Base-by-base conservation (phyloP, 2,329 filamentous ascomycete genomes). In the Zalaria obscura region DNA sequence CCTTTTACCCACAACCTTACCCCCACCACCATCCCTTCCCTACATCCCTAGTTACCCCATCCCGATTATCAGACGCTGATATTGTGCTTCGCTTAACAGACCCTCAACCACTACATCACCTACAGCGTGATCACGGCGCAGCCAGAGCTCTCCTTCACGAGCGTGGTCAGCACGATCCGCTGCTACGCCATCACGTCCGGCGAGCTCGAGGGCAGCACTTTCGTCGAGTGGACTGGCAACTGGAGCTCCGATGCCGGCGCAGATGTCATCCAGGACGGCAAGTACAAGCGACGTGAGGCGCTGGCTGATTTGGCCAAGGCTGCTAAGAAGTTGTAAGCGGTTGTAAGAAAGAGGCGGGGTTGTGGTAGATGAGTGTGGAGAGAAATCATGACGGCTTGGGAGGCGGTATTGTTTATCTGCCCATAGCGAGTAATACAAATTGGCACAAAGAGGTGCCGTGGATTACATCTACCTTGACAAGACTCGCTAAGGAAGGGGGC, bases 271-370 rank as follows among this genome's bases (percentile, higher is more conserved):
- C 74, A 80, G 60, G 80, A 84, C 55, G 80, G 78, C 53, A 81
- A 80, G 66, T 84, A 78, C 71, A 84, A 84, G 72, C 78, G 80
- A 47, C 76, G 76, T 40, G 80, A 83, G 57, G 79, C 78, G 39
- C 68, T 84, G 32, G 73, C 75, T 38, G 79, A 81, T 52, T 68
- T 83, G 33, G 76, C 73, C 44, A 62, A 61, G 53, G 58, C 51
- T 38, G 55, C 56, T 18, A 42, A 47, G 46, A 57, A 60, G 53
- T 52, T 57, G 42, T 54, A 39, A 45, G 32, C 18, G 18, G 18
- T 18, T 18, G 18, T 18, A 32, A 40, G 25, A 7, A 27, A 28
- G 18, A 18, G 18, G 18, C 18, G 18, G 18, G 18, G 18, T 18
- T 18, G 18, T 18, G 18, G 18, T 18, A 18, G 18, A 18, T 18